Conservation (phyloP, 805 yeast genomes). For the Barnettozyma sp. region DNA sequence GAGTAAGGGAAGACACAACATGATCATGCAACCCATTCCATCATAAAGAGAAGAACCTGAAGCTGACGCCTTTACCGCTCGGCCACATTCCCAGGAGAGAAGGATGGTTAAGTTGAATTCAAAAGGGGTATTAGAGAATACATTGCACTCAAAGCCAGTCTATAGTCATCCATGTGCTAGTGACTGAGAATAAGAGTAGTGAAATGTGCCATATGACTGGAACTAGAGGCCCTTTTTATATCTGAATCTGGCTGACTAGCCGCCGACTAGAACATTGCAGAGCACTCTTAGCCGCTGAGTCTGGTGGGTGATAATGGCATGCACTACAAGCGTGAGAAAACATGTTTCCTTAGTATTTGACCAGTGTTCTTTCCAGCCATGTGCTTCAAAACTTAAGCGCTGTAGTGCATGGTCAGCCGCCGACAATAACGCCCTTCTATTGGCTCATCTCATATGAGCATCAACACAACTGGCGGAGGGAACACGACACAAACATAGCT, state of each 20-base stretch:
- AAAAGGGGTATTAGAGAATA: slow-evolving; percentile 1
- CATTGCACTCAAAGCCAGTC: too few relatives aligned
- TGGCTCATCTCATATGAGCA: neutral
- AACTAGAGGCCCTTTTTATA: slow-evolving; percentile 1
- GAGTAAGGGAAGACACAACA: neutral
- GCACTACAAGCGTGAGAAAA: too few relatives aligned
- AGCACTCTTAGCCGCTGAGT: neutral
- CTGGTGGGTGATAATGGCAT: too few relatives aligned
- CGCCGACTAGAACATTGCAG: too few relatives aligned
- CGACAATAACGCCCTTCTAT: neutral
- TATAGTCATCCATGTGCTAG: too few relatives aligned
- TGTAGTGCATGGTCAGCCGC: slow-evolving; percentile 1
- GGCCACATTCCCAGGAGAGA: slow-evolving; percentile 20
- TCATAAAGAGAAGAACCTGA: slow-evolving; percentile 13
- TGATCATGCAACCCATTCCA: too few relatives aligned
- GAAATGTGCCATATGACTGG: neutral
- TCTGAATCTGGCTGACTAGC: neutral
- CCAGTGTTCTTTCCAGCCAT: neutral
- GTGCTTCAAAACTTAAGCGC: neutral
- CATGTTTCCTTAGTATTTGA: neutral
- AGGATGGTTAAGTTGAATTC: neutral
- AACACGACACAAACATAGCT: neutral
- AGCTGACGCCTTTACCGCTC: slow-evolving; percentile 25
- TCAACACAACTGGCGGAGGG: neutral
- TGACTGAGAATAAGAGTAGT: neutral